Base-by-base conservation (phyloP, 768 basidiomycete species). In the Glaciozyma martinii region DNA sequence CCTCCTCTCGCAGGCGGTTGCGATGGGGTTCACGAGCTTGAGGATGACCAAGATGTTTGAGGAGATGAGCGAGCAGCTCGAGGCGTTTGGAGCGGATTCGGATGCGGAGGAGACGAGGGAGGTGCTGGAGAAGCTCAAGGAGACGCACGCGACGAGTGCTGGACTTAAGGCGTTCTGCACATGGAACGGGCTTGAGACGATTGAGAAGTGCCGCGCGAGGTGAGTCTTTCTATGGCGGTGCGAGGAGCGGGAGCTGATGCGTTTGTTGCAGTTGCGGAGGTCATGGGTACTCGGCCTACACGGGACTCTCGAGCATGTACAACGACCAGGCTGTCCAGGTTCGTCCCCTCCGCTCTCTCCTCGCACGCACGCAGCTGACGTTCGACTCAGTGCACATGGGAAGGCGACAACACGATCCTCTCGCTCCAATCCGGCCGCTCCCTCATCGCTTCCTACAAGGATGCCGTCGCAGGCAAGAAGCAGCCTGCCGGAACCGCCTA, bases 151-250 rank as follows among this genome's bases (percentile, higher is more conserved):
- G 12, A 80, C 79, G 1, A 78, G 77, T 10, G 78, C 79, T 1
- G 79, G 78, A 2, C 71, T 80, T 27, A 80, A 80, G 72, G 74
- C 79, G 10, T 79, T 79, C 73, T 80, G 78, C 67, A 80, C 79
- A 1, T 80, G 79, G 79, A 73, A 72, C n/a, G 76, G 76, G 49
- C 71, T 80, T 43, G 77, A 79, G 62, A 78, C 76, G 25, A 80
- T 80, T 57, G 79, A 80, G 70, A 78, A 76, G 62, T 78, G 78
- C 62, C 66, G 79, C 18, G 78, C 78, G 50, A 73, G 74, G 37
- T 40, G 37, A 40, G 37, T 40, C 37, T 40, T 40, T 40, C 33
- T 40, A 2, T 13, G 37, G 10, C 33, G 33, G 37, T 40, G 37
- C 5, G 37, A 6, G 12, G 37, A 40, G 37, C 37, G 12, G 15